Evolutionary conservation across 1,284 basidiomycete genomes (phyloP).

Genomic region (Takashimella koratensis): DNA sequence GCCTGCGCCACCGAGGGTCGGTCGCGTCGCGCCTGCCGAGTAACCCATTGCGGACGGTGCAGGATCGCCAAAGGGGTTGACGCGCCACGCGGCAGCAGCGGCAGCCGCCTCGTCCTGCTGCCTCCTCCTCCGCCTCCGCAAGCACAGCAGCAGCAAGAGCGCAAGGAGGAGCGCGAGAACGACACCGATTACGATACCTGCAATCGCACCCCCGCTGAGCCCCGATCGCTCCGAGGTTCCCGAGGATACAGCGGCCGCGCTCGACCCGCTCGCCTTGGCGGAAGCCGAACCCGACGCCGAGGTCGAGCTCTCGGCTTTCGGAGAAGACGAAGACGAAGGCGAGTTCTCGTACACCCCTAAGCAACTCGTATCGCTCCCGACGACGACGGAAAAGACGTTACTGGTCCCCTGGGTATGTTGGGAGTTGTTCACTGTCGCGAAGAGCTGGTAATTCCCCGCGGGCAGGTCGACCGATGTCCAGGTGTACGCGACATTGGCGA

Average conservation of each 20-base stretch:
- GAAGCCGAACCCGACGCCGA: not conserved
- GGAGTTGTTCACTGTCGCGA: slow-evolving; percentile 23
- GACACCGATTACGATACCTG: slow-evolving; percentile 39
- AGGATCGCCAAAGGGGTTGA: not conserved
- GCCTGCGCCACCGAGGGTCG: not conserved
- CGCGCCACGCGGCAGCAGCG: not conserved
- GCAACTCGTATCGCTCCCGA: not conserved
- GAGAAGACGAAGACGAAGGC: slow-evolving; percentile 5
- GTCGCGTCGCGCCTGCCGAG: not conserved
- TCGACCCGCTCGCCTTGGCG: not conserved
- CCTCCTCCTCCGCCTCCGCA: slow-evolving; percentile 11
- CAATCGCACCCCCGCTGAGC: slow-evolving; percentile 36
- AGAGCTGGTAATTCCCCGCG: slow-evolving; percentile 32
- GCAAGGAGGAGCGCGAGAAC: slow-evolving; percentile 22
- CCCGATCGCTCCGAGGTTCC: slow-evolving; percentile 8
- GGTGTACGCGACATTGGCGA: slow-evolving; percentile 17
- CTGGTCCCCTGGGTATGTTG: slow-evolving; percentile 12
- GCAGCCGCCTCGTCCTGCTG: not conserved
- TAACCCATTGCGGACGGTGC: not conserved
- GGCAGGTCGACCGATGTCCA: slow-evolving; percentile 27
- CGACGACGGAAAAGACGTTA: slow-evolving; percentile 5
- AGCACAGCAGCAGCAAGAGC: slow-evolving; percentile 14
- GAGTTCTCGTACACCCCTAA: not conserved
- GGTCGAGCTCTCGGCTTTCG: not conserved
- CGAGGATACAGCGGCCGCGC: not conserved